Base-by-base conservation (phyloP, 139 green algal genomes). In the Coelastrella sp. region DNA sequence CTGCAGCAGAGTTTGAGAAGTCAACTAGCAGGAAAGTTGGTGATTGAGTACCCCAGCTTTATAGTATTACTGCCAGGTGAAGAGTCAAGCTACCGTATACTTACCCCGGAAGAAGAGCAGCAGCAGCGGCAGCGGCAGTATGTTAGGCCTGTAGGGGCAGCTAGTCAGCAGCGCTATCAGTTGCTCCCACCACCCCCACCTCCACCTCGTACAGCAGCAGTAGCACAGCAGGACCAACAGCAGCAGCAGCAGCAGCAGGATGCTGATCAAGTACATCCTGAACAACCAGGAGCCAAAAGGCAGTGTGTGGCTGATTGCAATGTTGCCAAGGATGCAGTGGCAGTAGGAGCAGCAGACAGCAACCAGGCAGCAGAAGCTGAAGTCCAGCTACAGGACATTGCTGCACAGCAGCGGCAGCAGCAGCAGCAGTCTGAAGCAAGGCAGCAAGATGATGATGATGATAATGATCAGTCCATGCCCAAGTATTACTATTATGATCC, bases 11-110 rank as follows among this genome's bases (percentile, higher is more conserved):
- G 74, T 11, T 81, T 93, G 3, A 68, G 68, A 32, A 81, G 51
- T 8, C 80, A 88, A 81, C 81, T 93, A 19, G 86, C 86, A 34
- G 79, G 81, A 34, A 89, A 88, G 51, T 78, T 68, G 45, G 25
- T 93, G 64, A 89, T 93, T n/a, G 90, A 93, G 86, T 91, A 83
- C 74, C 90, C 90, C 5, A 73, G 81, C 23, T 60, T 93, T 50
- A 74, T 87, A 1, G 88, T 91, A 30, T 63, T 77, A 48, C 76
- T 91, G 41, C 81, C 85, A 6, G 15, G 38, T 4, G 21, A 79
- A 27, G 32, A 48, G 40, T 40, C 40, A 40, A 15, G 11, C 13
- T 84, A 84, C 38, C 34, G 35, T n/a, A 45, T 84, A 21, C 64
- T 84, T 0, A 76, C 40, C 2, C 1, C 60, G 34, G 78, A 84